Evolutionary conservation across 176 grass and related monocot genomes (phyloP).

Genomic region (Alloteropsis semialata): DNA sequence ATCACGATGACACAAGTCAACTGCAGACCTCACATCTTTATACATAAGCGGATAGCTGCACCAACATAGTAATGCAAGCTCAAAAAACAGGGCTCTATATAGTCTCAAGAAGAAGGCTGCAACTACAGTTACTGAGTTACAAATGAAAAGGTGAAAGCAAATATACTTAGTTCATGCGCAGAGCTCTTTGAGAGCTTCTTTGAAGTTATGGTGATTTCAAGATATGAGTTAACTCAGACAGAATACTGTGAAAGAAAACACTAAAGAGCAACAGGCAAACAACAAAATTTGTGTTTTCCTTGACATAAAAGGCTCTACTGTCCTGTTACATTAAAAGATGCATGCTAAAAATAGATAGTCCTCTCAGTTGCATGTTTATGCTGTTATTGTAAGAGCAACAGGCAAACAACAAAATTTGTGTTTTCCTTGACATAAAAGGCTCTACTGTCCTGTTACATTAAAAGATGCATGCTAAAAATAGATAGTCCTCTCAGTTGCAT

Average conservation of each 20-base stretch:
- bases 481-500: not conserved
- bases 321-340: not conserved
- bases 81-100: slow-evolving; percentile 2
- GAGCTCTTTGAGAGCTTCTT: not conserved
- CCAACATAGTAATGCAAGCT: slow-evolving; percentile 32
- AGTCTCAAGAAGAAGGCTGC: not conserved
- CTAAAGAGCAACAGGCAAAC: not conserved
- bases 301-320: not conserved
- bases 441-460: not conserved
- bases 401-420: not conserved
- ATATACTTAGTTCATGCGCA: not conserved
- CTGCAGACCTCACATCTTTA: slow-evolving; percentile 91
- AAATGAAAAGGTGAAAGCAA: not conserved
- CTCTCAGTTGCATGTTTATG: not conserved
- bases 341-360: not conserved
- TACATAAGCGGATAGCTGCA: slow-evolving; percentile 84
- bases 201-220: not conserved
- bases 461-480: not conserved
- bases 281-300: not conserved
- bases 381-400: not conserved
- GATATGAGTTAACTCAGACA: not conserved
- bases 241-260: slow-evolving; percentile 14
- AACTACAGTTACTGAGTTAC: not conserved
- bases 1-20: slow-evolving; percentile 95
- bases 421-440: not conserved